Evolutionary conservation across 2,329 filamentous ascomycete species (phyloP).

Genomic region (Juglanconis oblonga): DNA sequence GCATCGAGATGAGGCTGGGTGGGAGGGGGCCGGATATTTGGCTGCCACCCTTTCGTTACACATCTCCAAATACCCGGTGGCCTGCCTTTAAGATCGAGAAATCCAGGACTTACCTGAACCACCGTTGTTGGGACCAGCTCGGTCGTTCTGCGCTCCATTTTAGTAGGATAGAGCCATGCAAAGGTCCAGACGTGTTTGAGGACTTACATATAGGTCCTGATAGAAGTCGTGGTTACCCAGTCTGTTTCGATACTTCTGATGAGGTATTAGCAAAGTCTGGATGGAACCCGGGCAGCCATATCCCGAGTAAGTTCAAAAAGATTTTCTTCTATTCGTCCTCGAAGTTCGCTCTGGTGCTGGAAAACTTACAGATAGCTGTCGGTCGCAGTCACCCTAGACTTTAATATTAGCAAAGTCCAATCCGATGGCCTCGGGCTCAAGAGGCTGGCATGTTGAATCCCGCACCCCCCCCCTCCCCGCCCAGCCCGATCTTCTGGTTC

Average conservation of each 20-base stretch:
- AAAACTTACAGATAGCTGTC: constrained; percentile 2
- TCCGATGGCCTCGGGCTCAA: background rate
- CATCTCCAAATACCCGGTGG: too few relatives aligned
- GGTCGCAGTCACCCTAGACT: background rate
- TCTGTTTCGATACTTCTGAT: background rate
- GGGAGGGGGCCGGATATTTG: background rate
- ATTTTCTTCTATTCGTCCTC: background rate
- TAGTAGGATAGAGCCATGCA: background rate
- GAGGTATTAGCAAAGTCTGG: background rate
- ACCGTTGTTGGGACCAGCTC: constrained; percentile 10
- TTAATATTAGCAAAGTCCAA: background rate
- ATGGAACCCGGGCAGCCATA: background rate
- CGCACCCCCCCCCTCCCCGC: too few relatives aligned
- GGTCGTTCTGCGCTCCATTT: constrained; percentile 11
- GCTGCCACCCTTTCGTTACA: background rate
- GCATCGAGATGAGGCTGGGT: background rate
- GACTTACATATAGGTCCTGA: background rate
- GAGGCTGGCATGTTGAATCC: too few relatives aligned
- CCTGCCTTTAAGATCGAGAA: too few relatives aligned
- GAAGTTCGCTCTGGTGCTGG: background rate
- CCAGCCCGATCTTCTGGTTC: background rate
- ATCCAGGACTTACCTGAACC: constrained; percentile 8
- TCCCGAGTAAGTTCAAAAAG: background rate
- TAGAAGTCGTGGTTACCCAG: background rate
- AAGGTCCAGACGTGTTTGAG: too few relatives aligned